Evolutionary conservation across 352 stramenopile genomes (phyloP), one percentile per base, ranked within the genome.

Genomic region (Phytophthora cactorum): DNA sequence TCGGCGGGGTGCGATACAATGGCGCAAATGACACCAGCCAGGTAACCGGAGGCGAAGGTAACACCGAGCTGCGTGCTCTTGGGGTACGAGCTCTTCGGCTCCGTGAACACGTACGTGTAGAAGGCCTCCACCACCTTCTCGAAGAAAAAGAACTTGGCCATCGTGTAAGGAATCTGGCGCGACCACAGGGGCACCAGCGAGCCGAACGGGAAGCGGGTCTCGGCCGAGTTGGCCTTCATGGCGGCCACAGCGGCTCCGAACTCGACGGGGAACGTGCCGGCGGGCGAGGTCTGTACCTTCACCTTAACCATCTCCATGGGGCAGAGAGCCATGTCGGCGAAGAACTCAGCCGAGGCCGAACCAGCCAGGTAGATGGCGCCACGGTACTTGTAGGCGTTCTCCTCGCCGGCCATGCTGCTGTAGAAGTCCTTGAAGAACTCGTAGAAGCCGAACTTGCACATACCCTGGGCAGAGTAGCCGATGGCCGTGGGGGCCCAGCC

Each of bases 141-240:
- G 63, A 98, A 98, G 75, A 99, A 98, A 66, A 98, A 98, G 77
- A 99, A 99, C 86, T 99, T 99, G 58, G 97, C 95, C 96, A 99
- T 99, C 58, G 98, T 99, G 96, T 99, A 99, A 64, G 98, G 98
- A 75, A 98, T 97, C 81, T 98, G 95, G 45, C 94, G 89, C 50
- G 88, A 96, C 88, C 88, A 96, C 65, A 96, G 77, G 9, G 94
- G 94, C 50, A 96, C 88, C 1, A 98, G 76, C 60, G 88, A 96
- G 58, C 93, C 93, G 74, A 97, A 98, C 11, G 92, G 92, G 79
- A 97, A 98, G 49, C 92, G 88, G 52, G 81, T 95, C 65, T 95
- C 89, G 29, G 81, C 93, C 25, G 91, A 82, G 82, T 94, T 94
- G 39, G 83, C 86, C 54, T 88, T 88, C 90, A 98, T 98, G 58